Evolutionary conservation across 2,329 filamentous ascomycete genomes (phyloP).

Genomic region (Talaromyces marneffei): DNA sequence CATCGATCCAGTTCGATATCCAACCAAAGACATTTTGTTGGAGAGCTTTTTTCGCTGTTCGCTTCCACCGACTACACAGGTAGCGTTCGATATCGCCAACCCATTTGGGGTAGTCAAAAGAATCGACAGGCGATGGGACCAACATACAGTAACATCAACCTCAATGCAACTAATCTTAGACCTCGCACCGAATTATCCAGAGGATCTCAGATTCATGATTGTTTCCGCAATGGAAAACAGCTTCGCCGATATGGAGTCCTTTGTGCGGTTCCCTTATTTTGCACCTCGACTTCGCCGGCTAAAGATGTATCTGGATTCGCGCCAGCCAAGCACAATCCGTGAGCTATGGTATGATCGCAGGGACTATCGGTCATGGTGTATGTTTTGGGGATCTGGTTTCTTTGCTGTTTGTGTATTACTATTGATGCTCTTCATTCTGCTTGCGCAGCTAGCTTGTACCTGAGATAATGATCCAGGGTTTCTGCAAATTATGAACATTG

Average conservation of each 20-base stretch:
- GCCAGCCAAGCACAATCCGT: conserved; percentile 2
- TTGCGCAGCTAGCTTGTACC: background rate
- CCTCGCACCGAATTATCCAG: conserved; percentile 6
- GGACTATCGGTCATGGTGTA: conserved; percentile 12
- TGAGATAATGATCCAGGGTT: background rate
- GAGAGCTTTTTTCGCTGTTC: conserved; percentile 10
- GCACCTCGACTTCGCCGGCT: conserved; percentile 5
- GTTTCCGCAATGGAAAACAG: background rate
- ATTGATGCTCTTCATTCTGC: conserved; percentile 1
- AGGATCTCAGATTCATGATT: conserved; percentile 11
- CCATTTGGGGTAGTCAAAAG: background rate
- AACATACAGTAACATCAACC: conserved; percentile 4
- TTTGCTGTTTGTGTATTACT: background rate
- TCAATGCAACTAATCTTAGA: conserved; percentile 4
- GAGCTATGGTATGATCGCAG: conserved; percentile 12
- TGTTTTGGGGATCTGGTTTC: conserved; percentile 2
- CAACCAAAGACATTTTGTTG: conserved; percentile 4
- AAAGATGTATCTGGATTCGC: conserved; percentile 10
- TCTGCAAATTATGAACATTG: background rate
- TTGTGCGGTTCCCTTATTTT: conserved; percentile 8
- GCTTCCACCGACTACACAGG: background rate
- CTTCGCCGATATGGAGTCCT: conserved; percentile 6
- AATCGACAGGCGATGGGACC: background rate
- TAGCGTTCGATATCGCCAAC: background rate
- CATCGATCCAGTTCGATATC: background rate